Evolutionary conservation across 441 rosid genomes (phyloP).

Genomic region (Viola pubescens): DNA sequence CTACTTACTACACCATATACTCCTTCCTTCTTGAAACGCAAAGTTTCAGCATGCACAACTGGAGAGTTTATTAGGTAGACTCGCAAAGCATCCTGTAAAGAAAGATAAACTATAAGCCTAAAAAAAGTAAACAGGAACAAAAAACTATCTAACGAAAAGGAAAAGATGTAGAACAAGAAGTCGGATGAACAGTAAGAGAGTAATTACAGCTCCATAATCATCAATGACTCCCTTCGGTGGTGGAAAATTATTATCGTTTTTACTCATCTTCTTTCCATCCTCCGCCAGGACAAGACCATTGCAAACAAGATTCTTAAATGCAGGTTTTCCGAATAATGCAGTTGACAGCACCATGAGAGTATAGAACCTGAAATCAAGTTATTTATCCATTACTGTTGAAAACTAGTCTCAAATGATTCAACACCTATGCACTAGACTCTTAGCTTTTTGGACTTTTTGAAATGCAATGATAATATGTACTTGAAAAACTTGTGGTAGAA

Average conservation of each 20-base stretch:
- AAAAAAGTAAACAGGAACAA: constrained; percentile 5
- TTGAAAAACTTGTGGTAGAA: too few relatives aligned
- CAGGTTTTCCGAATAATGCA: constrained; percentile 88
- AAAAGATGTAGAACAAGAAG: not conserved
- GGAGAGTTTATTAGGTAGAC: constrained; percentile 96
- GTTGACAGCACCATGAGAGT: constrained; percentile 97
- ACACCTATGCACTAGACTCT: too few relatives aligned
- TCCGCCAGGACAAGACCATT: constrained; percentile 96
- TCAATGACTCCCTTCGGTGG: constrained; percentile 80
- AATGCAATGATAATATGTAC: too few relatives aligned
- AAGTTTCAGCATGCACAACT: constrained; percentile 90
- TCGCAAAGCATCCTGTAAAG: constrained; percentile 79
- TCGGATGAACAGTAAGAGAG: not conserved
- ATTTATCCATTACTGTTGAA: not conserved
- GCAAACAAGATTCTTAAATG: constrained; percentile 89
- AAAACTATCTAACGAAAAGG: not conserved
- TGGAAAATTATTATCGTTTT: constrained; percentile 81
- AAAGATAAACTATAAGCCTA: constrained; percentile 3
- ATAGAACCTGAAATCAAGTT: constrained; percentile 64
- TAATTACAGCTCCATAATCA: constrained; percentile 87
- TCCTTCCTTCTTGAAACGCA: constrained; percentile 90
- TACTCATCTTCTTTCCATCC: constrained; percentile 99
- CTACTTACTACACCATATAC: constrained; percentile 89
- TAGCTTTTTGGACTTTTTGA: too few relatives aligned
- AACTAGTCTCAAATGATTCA: too few relatives aligned